Evolutionary conservation across 306 rosid species (phyloP), one percentile per base, ranked within the genome.

Genomic region (Alnus glutinosa): DNA sequence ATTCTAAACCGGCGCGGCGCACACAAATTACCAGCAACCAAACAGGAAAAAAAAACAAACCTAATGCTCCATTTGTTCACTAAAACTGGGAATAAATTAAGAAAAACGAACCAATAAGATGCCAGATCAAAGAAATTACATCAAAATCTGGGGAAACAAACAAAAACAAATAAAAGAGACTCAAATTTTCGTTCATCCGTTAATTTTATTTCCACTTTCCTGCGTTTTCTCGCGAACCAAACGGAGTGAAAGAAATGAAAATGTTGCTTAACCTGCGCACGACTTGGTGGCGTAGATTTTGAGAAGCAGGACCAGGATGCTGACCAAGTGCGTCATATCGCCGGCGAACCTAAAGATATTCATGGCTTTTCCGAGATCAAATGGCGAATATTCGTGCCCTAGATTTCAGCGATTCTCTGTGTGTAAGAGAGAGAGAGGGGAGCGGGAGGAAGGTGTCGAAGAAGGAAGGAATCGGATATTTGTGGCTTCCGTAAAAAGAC

Each of bases 271-370:
- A 95, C 98, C 98, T 13, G 98, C 90, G 83, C 98, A 95, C 19
- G 98, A 95, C 78, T 90, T 95, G 79, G 98, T 95, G 7, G 98
- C 96, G 83, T 95, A 95, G 81, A 95, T 92, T 89, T 95, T 95
- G 92, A 95, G 98, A 18, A 92, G 92, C 30, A 95, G 91, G 46
- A 95, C 89, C 70, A 95, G 66, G 82, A 95, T 91, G 84, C 99
- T 95, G 88, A 89, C 78, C 78, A 95, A 85, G 84, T 95, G 99
- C 23, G 92, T 91, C 94, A 92, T 89, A 51, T 95, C 99, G n/a
- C 98, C 99, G 78, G 94, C 92, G 83, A 95, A 84, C 83, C 99
- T 91, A 91, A 95, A 95, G 84, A 85, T 82, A 58, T 95, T 95
- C 99, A 92, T 95, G 86, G 85, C 52, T 49, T 78, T 77, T n/a